Percentiles rank a stretch among this genome's conserved stretches.
Evolutionary conservation across 2,329 filamentous ascomycete genomes (phyloP).

Genomic region (Tolypocladium sp.): DNA sequence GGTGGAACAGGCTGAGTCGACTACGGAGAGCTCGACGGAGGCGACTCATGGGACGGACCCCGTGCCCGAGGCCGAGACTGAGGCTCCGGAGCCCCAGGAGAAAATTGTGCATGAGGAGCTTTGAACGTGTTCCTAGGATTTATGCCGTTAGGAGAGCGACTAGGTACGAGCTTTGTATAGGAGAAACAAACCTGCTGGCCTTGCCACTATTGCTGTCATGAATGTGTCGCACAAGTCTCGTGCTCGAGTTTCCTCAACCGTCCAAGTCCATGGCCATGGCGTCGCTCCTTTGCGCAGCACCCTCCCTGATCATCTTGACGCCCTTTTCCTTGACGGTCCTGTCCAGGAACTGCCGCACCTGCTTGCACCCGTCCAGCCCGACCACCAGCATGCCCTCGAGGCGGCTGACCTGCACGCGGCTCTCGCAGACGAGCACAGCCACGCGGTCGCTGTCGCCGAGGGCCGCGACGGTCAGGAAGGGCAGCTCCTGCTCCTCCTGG

Average conservation of each 20-base stretch:
- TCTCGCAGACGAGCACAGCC: constrained; percentile 76
- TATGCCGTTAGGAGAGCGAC: not conserved
- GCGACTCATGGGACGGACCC: constrained; percentile 9
- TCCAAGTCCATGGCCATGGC: constrained; percentile 44
- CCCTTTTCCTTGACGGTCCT: constrained; percentile 67
- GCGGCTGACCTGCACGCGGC: constrained; percentile 69
- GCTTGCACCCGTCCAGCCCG: constrained; percentile 83
- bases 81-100: constrained; percentile 17
- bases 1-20: constrained; percentile 27
- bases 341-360: constrained; percentile 75
- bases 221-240: not conserved
- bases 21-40: constrained; percentile 6
- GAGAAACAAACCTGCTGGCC: not conserved
- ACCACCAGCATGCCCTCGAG: constrained; percentile 91
- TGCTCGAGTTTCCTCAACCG: not conserved
- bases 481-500: constrained; percentile 78
- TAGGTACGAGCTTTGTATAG: not conserved
- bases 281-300: constrained; percentile 38
- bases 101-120: constrained; percentile 38
- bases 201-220: not conserved
- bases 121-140: constrained; percentile 17
- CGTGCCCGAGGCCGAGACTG: constrained; percentile 16
- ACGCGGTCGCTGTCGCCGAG: constrained; percentile 67
- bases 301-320: constrained; percentile 50
- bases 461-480: constrained; percentile 79